phyloP scores from a whole-genome alignment of 2,329 filamentous ascomycete genomes.

The Akanthomyces uredinophilus region DNA sequence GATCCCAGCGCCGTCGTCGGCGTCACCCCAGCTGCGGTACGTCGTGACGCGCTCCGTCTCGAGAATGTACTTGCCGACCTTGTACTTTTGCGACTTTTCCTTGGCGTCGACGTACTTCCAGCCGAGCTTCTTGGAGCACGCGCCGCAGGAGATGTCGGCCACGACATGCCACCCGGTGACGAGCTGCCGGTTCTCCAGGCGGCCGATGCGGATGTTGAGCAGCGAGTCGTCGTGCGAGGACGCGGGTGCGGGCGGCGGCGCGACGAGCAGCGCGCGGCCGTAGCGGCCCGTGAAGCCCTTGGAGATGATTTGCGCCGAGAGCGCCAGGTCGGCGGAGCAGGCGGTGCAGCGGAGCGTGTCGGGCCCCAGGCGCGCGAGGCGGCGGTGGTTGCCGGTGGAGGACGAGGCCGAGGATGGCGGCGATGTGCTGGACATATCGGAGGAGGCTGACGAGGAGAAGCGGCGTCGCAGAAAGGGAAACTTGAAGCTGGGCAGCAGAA shows the following conservation, averaged over 20 bases:
- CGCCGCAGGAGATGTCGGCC: slow-evolving; percentile 55
- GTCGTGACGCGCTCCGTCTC: slow-evolving; percentile 55
- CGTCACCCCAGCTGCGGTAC: slow-evolving; percentile 44
- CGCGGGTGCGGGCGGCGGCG: slow-evolving; percentile 25
- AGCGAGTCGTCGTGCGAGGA: slow-evolving; percentile 25
- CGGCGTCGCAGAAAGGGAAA: slow-evolving; percentile 43
- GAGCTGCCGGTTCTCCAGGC: slow-evolving; percentile 50
- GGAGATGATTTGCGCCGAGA: slow-evolving; percentile 55
- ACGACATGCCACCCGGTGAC: slow-evolving; percentile 60
- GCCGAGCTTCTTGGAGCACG: slow-evolving; percentile 53
- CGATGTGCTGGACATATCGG: slow-evolving; percentile 20
- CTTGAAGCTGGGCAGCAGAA: slow-evolving; percentile 46
- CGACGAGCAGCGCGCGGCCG: slow-evolving; percentile 58
- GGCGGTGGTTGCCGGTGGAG: slow-evolving; percentile 18
- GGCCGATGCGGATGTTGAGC: slow-evolving; percentile 52
- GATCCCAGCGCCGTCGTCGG: not conserved
- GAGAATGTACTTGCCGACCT: slow-evolving; percentile 63
- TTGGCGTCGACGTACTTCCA: slow-evolving; percentile 66
- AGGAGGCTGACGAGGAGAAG: slow-evolving; percentile 27
- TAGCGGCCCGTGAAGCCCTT: slow-evolving; percentile 63
- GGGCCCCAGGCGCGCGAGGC: slow-evolving; percentile 41
- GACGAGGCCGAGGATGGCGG: slow-evolving; percentile 25
- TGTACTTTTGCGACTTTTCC: slow-evolving; percentile 57
- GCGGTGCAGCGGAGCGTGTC: slow-evolving; percentile 54
- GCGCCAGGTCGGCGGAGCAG: slow-evolving; percentile 58